phyloP scores from a whole-genome alignment of 257 asterid genomes.

The Solanum lycopersicoides region DNA sequence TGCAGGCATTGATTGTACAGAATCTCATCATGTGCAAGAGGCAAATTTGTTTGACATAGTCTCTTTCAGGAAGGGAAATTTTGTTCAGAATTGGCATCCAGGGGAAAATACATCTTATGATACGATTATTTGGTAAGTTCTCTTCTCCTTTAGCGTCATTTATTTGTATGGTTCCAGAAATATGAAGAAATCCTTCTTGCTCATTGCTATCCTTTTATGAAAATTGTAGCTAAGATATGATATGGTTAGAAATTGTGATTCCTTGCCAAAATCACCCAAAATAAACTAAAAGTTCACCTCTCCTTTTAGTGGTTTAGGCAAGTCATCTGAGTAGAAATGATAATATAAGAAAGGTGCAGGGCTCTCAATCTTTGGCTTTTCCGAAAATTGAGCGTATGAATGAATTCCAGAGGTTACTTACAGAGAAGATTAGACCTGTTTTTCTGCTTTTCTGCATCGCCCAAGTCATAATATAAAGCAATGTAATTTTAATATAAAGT shows the following conservation, averaged over 20 bases:
- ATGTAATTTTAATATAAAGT: neutral
- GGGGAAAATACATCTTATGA: slow-evolving; percentile 36
- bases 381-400: neutral
- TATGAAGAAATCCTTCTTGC: neutral
- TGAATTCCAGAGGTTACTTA: neutral
- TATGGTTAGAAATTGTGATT: neutral
- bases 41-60: slow-evolving; percentile 44
- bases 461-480: neutral
- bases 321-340: neutral
- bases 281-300: neutral
- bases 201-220: neutral
- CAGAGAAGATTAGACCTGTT: neutral
- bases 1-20: slow-evolving; percentile 3
- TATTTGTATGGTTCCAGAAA: neutral
- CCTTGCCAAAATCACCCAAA: neutral
- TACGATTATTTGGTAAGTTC: slow-evolving; percentile 66
- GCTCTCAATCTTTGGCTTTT: neutral
- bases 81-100: slow-evolving; percentile 61
- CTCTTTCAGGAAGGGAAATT: slow-evolving; percentile 72
- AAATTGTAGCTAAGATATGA: neutral
- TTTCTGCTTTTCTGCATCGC: neutral
- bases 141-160: neutral
- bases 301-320: neutral
- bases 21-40: slow-evolving; percentile 13
- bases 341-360: neutral